A percentile compares a stretch with the other conserved stretches of the same genome.
Evolutionary conservation across 2,329 filamentous ascomycete species (phyloP).

Genomic region (Raffaelea arxii): DNA sequence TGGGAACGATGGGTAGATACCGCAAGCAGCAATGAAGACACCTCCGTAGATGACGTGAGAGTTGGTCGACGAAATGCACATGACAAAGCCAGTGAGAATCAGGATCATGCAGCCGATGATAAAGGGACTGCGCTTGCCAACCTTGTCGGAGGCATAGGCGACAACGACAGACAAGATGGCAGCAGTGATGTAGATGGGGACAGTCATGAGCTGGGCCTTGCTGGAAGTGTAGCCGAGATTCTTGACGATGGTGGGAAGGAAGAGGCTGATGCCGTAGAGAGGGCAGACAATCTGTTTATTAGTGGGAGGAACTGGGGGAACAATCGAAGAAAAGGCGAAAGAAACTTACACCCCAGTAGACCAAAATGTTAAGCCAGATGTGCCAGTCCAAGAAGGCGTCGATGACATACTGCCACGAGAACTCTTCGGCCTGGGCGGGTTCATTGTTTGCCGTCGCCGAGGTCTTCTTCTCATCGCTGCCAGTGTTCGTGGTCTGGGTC

Average conservation of each 20-base stretch:
- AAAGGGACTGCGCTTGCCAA: slow-evolving; percentile 44
- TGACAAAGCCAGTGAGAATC: too few species aligned
- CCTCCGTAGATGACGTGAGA: too few species aligned
- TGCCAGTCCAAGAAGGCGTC: slow-evolving; percentile 67
- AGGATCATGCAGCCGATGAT: slow-evolving; percentile 42
- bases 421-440: slow-evolving; percentile 49
- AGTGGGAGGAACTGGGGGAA: neutral
- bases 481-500: too few species aligned
- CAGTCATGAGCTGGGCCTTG: slow-evolving; percentile 11
- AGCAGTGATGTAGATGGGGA: slow-evolving; percentile 32
- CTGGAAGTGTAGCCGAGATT: slow-evolving; percentile 31
- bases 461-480: too few species aligned
- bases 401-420: slow-evolving; percentile 60
- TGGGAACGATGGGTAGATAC: too few species aligned
- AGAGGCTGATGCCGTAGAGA: neutral
- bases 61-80: too few species aligned
- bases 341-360: slow-evolving; percentile 19
- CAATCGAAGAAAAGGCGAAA: neutral
- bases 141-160: slow-evolving; percentile 45
- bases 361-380: slow-evolving; percentile 40
- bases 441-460: too few species aligned
- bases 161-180: slow-evolving; percentile 45
- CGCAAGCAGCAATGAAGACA: too few species aligned
- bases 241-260: slow-evolving; percentile 49
- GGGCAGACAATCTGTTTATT: neutral